phyloP scores from a whole-genome alignment of 495 filamentous ascomycete species.

The Penicillium tannophilum region DNA sequence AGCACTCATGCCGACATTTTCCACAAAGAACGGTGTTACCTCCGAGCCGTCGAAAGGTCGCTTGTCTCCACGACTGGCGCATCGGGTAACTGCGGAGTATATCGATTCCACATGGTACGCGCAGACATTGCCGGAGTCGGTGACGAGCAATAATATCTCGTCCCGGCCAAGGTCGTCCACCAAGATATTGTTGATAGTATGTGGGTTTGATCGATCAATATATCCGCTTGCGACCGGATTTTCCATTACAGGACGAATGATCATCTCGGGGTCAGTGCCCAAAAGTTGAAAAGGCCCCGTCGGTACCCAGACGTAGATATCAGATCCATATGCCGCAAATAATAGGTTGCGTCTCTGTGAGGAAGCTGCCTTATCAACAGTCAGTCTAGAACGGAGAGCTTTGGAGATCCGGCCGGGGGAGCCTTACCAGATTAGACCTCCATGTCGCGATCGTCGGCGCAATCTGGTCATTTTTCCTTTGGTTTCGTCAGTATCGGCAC shows the following conservation, averaged over 20 bases:
- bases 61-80: constrained; percentile 24
- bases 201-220: constrained; percentile 58
- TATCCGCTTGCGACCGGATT: constrained; percentile 49
- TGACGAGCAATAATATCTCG: constrained; percentile 75
- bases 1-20: constrained; percentile 74
- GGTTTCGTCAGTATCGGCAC: constrained; percentile 12
- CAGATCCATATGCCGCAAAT: constrained; percentile 71
- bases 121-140: constrained; percentile 88
- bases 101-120: constrained; percentile 72
- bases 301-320: constrained; percentile 77
- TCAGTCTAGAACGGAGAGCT: background rate
- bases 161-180: constrained; percentile 78
- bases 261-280: constrained; percentile 60
- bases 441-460: constrained; percentile 41
- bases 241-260: constrained; percentile 64
- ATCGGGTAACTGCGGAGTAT: constrained; percentile 43
- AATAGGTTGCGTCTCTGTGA: constrained; percentile 67
- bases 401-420: background rate
- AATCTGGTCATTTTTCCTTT: constrained; percentile 32
- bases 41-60: constrained; percentile 32
- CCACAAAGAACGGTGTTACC: constrained; percentile 64
- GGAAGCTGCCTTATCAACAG: constrained; percentile 45
- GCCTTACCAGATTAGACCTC: constrained; percentile 55
- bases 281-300: constrained; percentile 65
- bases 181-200: constrained; percentile 77